Evolutionary conservation across 1,284 basidiomycete species (phyloP).

Genomic region (Austroboletus olivaceoglutinosus): DNA sequence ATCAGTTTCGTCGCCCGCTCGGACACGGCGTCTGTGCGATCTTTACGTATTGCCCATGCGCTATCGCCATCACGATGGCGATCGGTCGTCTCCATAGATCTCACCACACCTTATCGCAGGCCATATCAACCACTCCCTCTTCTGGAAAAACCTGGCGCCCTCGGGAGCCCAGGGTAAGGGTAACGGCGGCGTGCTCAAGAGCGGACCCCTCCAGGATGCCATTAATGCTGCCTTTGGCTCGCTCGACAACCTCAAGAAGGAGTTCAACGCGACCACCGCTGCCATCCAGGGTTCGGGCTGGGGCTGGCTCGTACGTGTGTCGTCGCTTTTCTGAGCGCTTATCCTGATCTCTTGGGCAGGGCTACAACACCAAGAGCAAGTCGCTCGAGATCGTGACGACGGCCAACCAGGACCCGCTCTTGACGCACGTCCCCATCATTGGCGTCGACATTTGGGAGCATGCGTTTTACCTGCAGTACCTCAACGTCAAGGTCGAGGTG

Average conservation of each 20-base stretch:
- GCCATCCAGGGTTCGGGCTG: conserved; percentile 91
- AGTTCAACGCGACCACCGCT: conserved; percentile 74
- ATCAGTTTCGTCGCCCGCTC: neutral
- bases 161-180: conserved; percentile 46
- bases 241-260: conserved; percentile 64
- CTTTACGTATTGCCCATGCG: too few species aligned
- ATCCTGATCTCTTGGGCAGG: conserved; percentile 35
- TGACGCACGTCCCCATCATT: conserved; percentile 73
- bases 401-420: conserved; percentile 87
- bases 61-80: conserved; percentile 16
- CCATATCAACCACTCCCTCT: conserved; percentile 89
- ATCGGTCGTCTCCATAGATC: conserved; percentile 22
- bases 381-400: conserved; percentile 77
- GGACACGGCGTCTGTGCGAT: too few species aligned
- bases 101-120: conserved; percentile 38
- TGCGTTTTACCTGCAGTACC: conserved; percentile 77
- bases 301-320: conserved; percentile 67
- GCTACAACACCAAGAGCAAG: conserved; percentile 59
- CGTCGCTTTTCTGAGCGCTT: too few species aligned
- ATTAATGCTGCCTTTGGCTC: conserved; percentile 68
- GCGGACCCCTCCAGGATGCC: conserved; percentile 67
- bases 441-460: conserved; percentile 91
- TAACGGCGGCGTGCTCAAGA: conserved; percentile 60
- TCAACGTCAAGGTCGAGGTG: conserved; percentile 71
- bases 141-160: conserved; percentile 89